Percentiles rank a stretch among this genome's conserved stretches.
Conservation (phyloP, 2,329 filamentous ascomycete species). For the Neonectria ditissima region DNA sequence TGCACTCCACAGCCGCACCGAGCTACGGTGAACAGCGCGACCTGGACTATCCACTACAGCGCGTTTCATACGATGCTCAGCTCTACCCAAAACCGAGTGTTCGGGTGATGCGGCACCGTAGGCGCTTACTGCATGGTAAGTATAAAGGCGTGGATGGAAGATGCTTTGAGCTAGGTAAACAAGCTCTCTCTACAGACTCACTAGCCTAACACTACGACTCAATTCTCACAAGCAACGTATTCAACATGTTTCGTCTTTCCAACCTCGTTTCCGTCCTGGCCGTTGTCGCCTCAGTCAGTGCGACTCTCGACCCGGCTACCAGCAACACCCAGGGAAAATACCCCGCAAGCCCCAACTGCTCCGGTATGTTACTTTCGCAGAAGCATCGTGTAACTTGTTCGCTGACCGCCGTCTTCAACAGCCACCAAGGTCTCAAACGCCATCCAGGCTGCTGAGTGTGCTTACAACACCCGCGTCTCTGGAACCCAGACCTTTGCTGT, state of each 20-base stretch:
- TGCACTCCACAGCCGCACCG: background rate
- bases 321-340: constrained; percentile 44
- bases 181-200: background rate
- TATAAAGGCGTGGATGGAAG: constrained; percentile 8
- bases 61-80: constrained; percentile 7
- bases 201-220: background rate
- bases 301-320: constrained; percentile 40
- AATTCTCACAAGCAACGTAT: constrained; percentile 4
- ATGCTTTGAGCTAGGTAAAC: background rate
- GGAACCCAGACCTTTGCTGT: constrained; percentile 43
- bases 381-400: too few relatives aligned
- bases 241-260: constrained; percentile 38
- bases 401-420: background rate
- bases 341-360: constrained; percentile 35
- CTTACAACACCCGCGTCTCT: constrained; percentile 42
- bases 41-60: background rate
- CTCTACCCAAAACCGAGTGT: constrained; percentile 7
- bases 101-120: constrained; percentile 1
- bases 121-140: background rate
- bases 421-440: constrained; percentile 40
- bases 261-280: constrained; percentile 38
- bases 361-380: constrained; percentile 15
- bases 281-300: constrained; percentile 34
- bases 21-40: background rate
- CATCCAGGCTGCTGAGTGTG: constrained; percentile 43